A percentile compares a stretch with the other conserved stretches of the same genome.
These are phyloP conservation scores for Russula brevipes DNA, from an alignment of 768 basidiomycete genomes.

Conservation along the genomic window DNA sequence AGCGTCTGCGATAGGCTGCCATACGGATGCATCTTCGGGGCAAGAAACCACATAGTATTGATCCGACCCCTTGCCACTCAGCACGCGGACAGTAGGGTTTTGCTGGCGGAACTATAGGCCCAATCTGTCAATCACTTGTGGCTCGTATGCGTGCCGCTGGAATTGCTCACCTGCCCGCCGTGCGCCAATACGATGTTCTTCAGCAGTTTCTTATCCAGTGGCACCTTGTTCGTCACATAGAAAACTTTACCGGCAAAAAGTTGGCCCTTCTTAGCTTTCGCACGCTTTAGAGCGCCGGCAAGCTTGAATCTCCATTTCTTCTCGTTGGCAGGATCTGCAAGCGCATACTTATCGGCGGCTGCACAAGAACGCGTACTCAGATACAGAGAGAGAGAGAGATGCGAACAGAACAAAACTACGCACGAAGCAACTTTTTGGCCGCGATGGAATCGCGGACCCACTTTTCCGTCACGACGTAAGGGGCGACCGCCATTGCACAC, in stretches of 20 bases:
- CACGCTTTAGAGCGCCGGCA: slow-evolving; percentile 51
- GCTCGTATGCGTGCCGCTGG: background rate
- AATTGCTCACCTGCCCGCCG: slow-evolving; percentile 57
- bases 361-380: background rate
- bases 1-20: slow-evolving; percentile 53
- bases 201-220: slow-evolving; percentile 53
- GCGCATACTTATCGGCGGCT: slow-evolving; percentile 61
- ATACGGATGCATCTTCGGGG: slow-evolving; percentile 55
- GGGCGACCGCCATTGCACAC: slow-evolving; percentile 60
- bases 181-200: slow-evolving; percentile 63
- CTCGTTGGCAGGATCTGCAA: slow-evolving; percentile 61
- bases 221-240: slow-evolving; percentile 67
- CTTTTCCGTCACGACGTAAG: slow-evolving; percentile 54
- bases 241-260: slow-evolving; percentile 64
- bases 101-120: slow-evolving; percentile 38
- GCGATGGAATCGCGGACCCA: slow-evolving; percentile 65
- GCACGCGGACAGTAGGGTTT: slow-evolving; percentile 50
- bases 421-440: slow-evolving; percentile 58
- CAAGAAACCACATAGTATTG: slow-evolving; percentile 63
- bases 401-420: slow-evolving; percentile 29
- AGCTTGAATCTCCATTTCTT: slow-evolving; percentile 63
- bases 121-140: background rate
- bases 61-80: slow-evolving; percentile 39
- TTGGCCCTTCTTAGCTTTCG: slow-evolving; percentile 47
- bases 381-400: background rate